A percentile compares a stretch with the other conserved stretches of the same genome.
Evolutionary conservation across 2,329 filamentous ascomycete genomes (phyloP).

Genomic region (Polytolypa hystricis): DNA sequence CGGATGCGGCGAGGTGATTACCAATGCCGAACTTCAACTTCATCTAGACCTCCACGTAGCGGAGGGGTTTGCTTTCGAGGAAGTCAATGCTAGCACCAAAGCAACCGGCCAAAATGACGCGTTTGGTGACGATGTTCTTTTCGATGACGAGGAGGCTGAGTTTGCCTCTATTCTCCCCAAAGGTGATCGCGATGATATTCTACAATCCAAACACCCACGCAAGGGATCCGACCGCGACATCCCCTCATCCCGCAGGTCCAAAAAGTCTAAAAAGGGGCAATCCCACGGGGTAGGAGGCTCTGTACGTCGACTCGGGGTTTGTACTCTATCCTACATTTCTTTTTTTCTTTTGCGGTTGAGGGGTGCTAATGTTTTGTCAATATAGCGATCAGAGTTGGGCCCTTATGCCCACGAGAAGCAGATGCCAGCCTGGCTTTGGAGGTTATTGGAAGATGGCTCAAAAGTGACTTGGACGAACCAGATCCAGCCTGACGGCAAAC

Average conservation of each 20-base stretch:
- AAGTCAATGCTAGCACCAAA: conserved; percentile 11
- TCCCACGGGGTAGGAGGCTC: not conserved
- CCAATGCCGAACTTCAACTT: conserved; percentile 41
- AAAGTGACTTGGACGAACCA: conserved; percentile 45
- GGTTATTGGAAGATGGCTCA: conserved; percentile 50
- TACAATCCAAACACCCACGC: conserved; percentile 14
- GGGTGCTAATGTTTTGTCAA: not conserved
- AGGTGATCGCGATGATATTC: conserved; percentile 17
- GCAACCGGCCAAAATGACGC: conserved; percentile 2
- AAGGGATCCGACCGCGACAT: conserved; percentile 20
- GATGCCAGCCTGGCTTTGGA: conserved; percentile 61
- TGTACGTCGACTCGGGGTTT: conserved; percentile 16
- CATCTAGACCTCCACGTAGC: conserved; percentile 51
- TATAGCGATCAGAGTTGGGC: conserved; percentile 52
- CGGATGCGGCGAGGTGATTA: conserved; percentile 50
- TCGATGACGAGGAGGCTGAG: conserved; percentile 10
- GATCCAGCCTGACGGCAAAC: conserved; percentile 33
- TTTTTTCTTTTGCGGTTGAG: no score
- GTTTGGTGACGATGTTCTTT: conserved; percentile 6
- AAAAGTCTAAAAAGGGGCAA: conserved; percentile 12
- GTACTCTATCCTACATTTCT: not conserved
- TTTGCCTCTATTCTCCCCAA: conserved; percentile 14
- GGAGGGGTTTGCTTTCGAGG: conserved; percentile 36
- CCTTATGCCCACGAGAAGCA: conserved; percentile 60
- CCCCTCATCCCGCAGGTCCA: conserved; percentile 12